These are phyloP conservation scores for Jackrogersella multiformis DNA, from an alignment of 495 filamentous ascomycete genomes.

Conservation along the genomic window DNA sequence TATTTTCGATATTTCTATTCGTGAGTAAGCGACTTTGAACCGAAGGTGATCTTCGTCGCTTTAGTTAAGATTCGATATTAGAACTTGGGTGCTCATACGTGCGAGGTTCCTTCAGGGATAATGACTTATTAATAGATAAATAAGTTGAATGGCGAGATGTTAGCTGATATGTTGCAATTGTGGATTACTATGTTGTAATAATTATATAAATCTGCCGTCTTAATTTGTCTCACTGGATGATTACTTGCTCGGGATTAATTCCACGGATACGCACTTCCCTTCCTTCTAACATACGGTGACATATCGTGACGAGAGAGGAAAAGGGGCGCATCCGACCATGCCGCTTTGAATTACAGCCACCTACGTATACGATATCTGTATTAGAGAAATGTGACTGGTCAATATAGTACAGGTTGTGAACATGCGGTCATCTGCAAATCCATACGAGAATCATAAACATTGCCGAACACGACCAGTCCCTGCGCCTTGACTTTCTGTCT, in stretches of 20 bases:
- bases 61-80: too few species aligned
- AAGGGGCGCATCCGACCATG: neutral
- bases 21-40: neutral
- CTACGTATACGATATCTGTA: neutral
- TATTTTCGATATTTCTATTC: neutral
- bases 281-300: neutral
- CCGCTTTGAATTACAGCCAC: neutral
- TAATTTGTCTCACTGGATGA: neutral
- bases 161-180: neutral
- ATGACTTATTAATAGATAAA: too few species aligned
- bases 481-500: neutral
- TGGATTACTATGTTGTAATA: neutral
- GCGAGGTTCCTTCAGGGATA: too few species aligned
- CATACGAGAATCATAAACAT: slow-evolving; percentile 21
- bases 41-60: neutral
- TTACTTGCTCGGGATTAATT: too few species aligned
- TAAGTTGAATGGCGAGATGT: neutral
- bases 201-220: neutral
- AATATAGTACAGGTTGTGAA: slow-evolving; percentile 7
- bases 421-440: slow-evolving; percentile 15
- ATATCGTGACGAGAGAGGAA: neutral
- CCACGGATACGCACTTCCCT: neutral
- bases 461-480: neutral
- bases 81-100: too few species aligned
- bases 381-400: slow-evolving; percentile 24